A percentile compares a stretch with the other conserved stretches of the same genome.
phyloP scores from a whole-genome alignment of 768 basidiomycete species.

The Rhodotorula diobovata region DNA sequence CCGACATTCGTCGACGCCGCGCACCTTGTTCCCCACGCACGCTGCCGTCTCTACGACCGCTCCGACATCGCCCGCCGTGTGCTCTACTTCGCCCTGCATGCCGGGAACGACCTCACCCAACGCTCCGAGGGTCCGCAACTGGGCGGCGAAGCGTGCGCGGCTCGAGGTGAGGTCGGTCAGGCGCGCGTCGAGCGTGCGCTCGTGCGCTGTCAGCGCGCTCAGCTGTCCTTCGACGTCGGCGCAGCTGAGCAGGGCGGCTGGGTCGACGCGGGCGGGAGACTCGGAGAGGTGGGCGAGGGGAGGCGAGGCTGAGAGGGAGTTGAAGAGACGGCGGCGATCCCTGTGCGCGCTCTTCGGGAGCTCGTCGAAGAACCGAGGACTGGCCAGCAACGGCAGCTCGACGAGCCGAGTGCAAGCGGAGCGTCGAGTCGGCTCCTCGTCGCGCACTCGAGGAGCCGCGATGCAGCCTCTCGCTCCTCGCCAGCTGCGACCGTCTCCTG shows the following conservation, averaged over 20 bases:
- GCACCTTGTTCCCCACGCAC: constrained; percentile 84
- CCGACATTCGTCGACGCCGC: constrained; percentile 82
- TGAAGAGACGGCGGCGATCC: background rate
- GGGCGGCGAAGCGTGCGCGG: background rate
- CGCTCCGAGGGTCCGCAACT: constrained; percentile 20
- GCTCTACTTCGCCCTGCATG: constrained; percentile 25
- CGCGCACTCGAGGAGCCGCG: too few species aligned
- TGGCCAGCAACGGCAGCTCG: too few species aligned
- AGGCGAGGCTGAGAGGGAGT: too few species aligned
- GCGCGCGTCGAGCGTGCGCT: constrained; percentile 25
- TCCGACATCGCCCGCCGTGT: constrained; percentile 14
- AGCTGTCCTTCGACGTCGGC: constrained; percentile 20
- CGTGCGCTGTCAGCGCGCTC: constrained; percentile 2
- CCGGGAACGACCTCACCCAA: constrained; percentile 18
- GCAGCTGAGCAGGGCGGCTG: constrained; percentile 13
- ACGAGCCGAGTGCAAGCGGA: too few species aligned
- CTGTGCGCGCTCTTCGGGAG: too few species aligned
- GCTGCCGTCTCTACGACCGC: constrained; percentile 58
- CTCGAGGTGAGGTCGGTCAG: constrained; percentile 26
- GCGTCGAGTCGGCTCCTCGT: too few species aligned
- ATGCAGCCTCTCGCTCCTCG: too few species aligned
- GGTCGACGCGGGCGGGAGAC: constrained; percentile 3
- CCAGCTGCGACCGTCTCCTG: too few species aligned
- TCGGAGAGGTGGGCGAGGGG: background rate
- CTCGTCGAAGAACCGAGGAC: too few species aligned